Evolutionary conservation across 1,139 yeast genomes (phyloP), one percentile per base, ranked within the genome.

Genomic region (Blastobotrys malaysiensis): DNA sequence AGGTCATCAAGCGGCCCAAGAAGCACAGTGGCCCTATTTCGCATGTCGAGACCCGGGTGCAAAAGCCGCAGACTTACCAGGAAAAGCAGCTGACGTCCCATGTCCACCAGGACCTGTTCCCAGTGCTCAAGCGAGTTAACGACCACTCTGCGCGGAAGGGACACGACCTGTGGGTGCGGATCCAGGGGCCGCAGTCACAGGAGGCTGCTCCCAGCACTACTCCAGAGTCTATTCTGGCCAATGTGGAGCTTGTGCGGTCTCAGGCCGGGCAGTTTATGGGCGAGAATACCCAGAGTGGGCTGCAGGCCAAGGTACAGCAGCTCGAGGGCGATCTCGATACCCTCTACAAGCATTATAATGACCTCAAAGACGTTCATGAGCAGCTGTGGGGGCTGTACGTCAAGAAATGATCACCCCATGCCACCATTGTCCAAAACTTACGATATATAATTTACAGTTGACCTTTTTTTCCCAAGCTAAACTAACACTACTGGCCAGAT

Each of bases 1-100:
- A 93, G 72, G 83, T 87, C 19, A 74, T 84, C 22, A 83, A 84
- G 63, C 79, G 83, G 22, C 76, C 86, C 59, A 82, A 84, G 54
- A 80, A 83, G 21, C 74, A 84, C 52, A 63, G 59, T 46, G 70
- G 64, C 14, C 55, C 61, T 1, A 58, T 63, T 22, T 55, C 60
- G 11, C 55, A 53, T 26, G 53, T 62, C 6, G 22, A 46, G 19
- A 39, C 52, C 3, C 19, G 50, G 13, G 46, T 45, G 14, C 50
- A 50, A n/a, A 45, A 48, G 14, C 19, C n/a, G 9, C 26, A 19
- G 13, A 26, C 45, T 6, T 39, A 20, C 19, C 44, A 49, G 16
- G 53, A 50, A 19, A 7, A 19, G 26, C 53, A 46, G 26, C 14
- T 47, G 45, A 13, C 44, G 5, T 21, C 26, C 16, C 22, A 45